Evolutionary conservation across 1,284 basidiomycete genomes (phyloP), one percentile per base, ranked within the genome.

Genomic region (Bothia castanella): DNA sequence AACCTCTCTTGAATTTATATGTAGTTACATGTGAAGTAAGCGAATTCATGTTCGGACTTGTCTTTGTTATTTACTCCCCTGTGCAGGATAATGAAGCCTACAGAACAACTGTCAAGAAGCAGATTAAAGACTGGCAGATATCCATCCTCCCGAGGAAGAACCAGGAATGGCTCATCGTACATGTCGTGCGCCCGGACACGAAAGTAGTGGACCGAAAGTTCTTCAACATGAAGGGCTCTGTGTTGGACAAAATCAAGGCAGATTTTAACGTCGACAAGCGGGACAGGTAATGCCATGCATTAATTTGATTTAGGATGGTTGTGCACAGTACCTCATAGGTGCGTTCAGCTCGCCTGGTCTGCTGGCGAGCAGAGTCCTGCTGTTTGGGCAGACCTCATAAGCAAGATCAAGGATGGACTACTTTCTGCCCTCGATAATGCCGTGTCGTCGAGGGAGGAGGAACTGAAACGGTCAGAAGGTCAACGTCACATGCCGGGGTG

Each of bases 221-320:
- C 63, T 92, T 92, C 66, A 83, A 86, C 61, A 80, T 90, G 62
- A 93, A 85, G 70, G 80, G 87, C 41, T 85, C 83, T 16, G 86
- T 98, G 10, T 69, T 97, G 49, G 95, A 97, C 69, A 96, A 94
- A 71, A 79, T 98, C 44, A 87, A 81, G 66, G 83, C 91, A 4
- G 97, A 99, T 71, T 98, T 98, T 68, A 98, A 97, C 61, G 65
- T 77, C 0, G 89, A 89, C 57, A 96, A 92, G 68, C 81, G 85
- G 48, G 95, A 97, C 63, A 80, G 92, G 92, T 93, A 56, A 55
- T 44, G 29, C 73, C 36, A 42, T 44, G 9, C 17, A 7, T 62
- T 51, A 51, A 31, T 56, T 40, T 60, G 16, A 51, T 60, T 35
- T 46, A 53, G 41, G 51, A n/a, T 52, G 42, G 7, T 52, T 58